phyloP scores from a whole-genome alignment of 768 basidiomycete genomes.

The Rhodotorula toruloides region DNA sequence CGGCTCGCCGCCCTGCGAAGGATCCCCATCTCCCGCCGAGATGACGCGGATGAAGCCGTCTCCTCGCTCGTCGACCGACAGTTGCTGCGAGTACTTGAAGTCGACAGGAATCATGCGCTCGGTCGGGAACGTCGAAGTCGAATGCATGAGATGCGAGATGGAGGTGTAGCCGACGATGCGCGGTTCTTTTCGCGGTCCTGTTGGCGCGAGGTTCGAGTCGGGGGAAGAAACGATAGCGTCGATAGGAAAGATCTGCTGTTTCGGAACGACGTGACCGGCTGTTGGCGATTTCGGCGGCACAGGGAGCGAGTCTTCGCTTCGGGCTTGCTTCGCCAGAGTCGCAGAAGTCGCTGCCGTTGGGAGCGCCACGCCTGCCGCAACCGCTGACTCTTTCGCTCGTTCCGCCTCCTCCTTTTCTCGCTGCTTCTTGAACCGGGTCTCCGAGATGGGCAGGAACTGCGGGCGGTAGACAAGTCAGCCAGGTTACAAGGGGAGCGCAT shows the following conservation, averaged over 20 bases:
- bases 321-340: constrained; percentile 14
- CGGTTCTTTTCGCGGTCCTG: constrained; percentile 34
- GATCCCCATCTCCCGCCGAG: constrained; percentile 34
- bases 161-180: constrained; percentile 77
- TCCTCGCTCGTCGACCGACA: constrained; percentile 74
- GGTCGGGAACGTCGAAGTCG: constrained; percentile 76
- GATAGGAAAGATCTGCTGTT: constrained; percentile 16
- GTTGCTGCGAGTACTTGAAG: constrained; percentile 76
- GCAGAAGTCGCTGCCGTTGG: constrained; percentile 26
- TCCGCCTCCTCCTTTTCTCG: constrained; percentile 66
- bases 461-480: neutral
- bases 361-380: constrained; percentile 11
- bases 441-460: constrained; percentile 87
- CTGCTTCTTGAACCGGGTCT: constrained; percentile 98
- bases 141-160: constrained; percentile 78
- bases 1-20: constrained; percentile 3
- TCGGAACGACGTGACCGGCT: constrained; percentile 3
- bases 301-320: neutral
- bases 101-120: constrained; percentile 70
- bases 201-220: constrained; percentile 40
- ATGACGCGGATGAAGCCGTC: constrained; percentile 82
- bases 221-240: constrained; percentile 40
- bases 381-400: constrained; percentile 9
- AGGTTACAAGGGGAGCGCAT: no score
- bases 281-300: neutral